A percentile compares a stretch with the other conserved stretches of the same genome.
These are phyloP conservation scores for Phytophthora cryptogea DNA, from an alignment of 352 stramenopile genomes.

Conservation along the genomic window DNA sequence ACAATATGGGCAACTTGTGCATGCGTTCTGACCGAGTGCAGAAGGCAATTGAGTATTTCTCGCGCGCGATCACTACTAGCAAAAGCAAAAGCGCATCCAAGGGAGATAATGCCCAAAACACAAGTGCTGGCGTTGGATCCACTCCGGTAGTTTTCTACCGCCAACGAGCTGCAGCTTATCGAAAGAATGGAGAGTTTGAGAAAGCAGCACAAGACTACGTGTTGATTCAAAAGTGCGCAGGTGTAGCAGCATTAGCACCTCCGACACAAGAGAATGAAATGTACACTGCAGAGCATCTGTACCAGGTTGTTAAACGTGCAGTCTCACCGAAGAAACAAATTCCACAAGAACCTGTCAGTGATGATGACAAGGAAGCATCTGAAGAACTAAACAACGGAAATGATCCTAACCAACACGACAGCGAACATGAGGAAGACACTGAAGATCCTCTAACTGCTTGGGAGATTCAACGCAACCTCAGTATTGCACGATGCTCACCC, in stretches of 20 bases:
- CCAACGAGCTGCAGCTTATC: slow-evolving; percentile 58
- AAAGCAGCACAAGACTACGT: slow-evolving; percentile 65
- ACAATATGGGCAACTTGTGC: slow-evolving; percentile 60
- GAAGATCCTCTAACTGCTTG: slow-evolving; percentile 30
- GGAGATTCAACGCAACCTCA: slow-evolving; percentile 31
- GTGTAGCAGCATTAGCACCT: neutral
- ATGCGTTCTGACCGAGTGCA: slow-evolving; percentile 43
- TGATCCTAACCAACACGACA: slow-evolving; percentile 14
- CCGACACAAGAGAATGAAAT: slow-evolving; percentile 8
- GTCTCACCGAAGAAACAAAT: slow-evolving; percentile 1
- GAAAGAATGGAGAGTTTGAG: slow-evolving; percentile 62
- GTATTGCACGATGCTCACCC: slow-evolving; percentile 23
- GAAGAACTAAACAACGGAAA: slow-evolving; percentile 3
- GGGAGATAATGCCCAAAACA: neutral
- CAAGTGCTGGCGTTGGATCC: slow-evolving; percentile 7
- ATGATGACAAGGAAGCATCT: slow-evolving; percentile 10
- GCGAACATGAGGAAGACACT: slow-evolving; percentile 7
- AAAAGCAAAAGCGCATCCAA: slow-evolving; percentile 19
- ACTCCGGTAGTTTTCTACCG: slow-evolving; percentile 47
- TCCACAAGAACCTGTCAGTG: neutral
- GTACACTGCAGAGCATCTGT: slow-evolving; percentile 27
- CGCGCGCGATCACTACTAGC: slow-evolving; percentile 40
- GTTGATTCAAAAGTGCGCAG: slow-evolving; percentile 13
- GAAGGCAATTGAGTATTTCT: slow-evolving; percentile 54
- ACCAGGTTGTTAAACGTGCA: slow-evolving; percentile 13